Evolutionary conservation across 768 basidiomycete genomes (phyloP).

Genomic region (Rhodotorula kratochvilovae): DNA sequence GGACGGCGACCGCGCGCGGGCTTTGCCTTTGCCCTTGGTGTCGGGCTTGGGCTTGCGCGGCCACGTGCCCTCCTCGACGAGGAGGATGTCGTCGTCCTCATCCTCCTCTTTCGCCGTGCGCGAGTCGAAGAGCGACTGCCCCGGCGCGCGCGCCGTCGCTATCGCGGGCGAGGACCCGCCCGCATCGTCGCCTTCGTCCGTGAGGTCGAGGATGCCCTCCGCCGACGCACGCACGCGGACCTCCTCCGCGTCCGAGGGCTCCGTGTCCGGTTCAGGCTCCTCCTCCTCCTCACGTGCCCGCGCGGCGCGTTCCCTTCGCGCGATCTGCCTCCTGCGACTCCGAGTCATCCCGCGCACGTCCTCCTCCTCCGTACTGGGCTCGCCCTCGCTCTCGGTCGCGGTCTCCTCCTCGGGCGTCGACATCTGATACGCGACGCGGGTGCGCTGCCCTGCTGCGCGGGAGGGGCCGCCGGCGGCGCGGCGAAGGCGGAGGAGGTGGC

Average conservation of each 20-base stretch:
- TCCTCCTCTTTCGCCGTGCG: too few relatives aligned
- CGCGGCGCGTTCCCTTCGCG: not conserved
- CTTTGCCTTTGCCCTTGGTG: constrained; percentile 30
- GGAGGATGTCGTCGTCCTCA: not conserved
- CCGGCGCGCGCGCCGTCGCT: not conserved
- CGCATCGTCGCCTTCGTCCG: constrained; percentile 14
- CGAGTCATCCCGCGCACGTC: not conserved
- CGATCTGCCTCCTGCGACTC: not conserved
- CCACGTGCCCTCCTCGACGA: too few relatives aligned
- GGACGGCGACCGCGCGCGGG: not conserved
- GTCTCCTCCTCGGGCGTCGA: not conserved
- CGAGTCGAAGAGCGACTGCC: not conserved
- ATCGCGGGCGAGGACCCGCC: not conserved
- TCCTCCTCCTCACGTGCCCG: not conserved
- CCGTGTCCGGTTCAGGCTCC: not conserved
- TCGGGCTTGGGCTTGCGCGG: not conserved
- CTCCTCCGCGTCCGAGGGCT: not conserved
- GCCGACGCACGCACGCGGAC: not conserved
- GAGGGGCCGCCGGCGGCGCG: too few relatives aligned
- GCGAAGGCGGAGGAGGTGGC: not conserved
- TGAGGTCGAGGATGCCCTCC: constrained; percentile 16
- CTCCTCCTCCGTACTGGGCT: not conserved
- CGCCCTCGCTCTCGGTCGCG: not conserved
- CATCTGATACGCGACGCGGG: too few relatives aligned
- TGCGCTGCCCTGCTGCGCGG: too few relatives aligned